Percentiles rank a stretch among this genome's conserved stretches.
These are phyloP conservation scores for Rhizopus delemar DNA, from an alignment of 371 early-diverging fungal species.

Conservation along the genomic window DNA sequence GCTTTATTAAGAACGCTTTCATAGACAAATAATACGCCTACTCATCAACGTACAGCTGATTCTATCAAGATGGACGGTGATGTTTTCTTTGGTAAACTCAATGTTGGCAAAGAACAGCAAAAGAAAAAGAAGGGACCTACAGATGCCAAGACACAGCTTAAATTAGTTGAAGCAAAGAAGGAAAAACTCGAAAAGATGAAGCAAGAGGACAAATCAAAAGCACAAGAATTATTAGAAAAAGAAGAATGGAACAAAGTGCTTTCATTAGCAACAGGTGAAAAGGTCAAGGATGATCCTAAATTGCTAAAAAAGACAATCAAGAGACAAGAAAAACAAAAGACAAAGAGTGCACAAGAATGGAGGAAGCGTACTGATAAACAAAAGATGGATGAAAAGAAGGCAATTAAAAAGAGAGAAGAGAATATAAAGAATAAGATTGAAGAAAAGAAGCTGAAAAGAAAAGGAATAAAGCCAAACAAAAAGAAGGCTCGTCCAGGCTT, in stretches of 20 bases:
- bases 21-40: neutral
- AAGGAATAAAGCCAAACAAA: slow-evolving; percentile 53
- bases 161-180: slow-evolving; percentile 75
- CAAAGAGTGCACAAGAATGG: slow-evolving; percentile 83
- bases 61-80: slow-evolving; percentile 62
- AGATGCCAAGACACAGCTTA: slow-evolving; percentile 74
- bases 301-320: slow-evolving; percentile 90
- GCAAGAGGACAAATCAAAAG: slow-evolving; percentile 69
- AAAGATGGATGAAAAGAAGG: slow-evolving; percentile 63
- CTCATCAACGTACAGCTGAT: slow-evolving; percentile 42
- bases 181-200: slow-evolving; percentile 76
- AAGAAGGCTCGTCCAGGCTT: slow-evolving; percentile 53
- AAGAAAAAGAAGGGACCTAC: slow-evolving; percentile 71
- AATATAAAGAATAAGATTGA: slow-evolving; percentile 64
- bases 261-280: slow-evolving; percentile 83
- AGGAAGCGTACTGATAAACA: slow-evolving; percentile 72
- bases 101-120: slow-evolving; percentile 57
- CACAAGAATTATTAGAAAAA: slow-evolving; percentile 70
- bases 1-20: slow-evolving; percentile 1
- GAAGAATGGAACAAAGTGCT: slow-evolving; percentile 81
- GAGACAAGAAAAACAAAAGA: slow-evolving; percentile 80
- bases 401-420: slow-evolving; percentile 58
- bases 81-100: slow-evolving; percentile 72
- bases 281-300: slow-evolving; percentile 87
- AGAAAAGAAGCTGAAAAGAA: slow-evolving; percentile 69